These are phyloP conservation scores for Phytophthora constricta DNA, from an alignment of 352 stramenopile species.

Conservation along the genomic window DNA sequence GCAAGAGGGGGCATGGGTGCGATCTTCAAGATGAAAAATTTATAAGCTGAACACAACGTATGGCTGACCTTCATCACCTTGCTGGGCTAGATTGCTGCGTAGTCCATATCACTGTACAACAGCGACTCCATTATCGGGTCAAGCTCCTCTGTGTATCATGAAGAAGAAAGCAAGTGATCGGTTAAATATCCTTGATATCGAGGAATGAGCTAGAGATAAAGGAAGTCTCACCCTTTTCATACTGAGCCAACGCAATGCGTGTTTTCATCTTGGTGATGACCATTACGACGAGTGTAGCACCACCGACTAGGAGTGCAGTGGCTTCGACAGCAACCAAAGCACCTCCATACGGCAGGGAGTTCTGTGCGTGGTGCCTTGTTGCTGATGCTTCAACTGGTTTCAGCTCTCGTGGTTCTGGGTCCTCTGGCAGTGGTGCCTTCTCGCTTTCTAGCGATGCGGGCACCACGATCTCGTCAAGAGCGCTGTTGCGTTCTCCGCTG, in stretches of 20 bases:
- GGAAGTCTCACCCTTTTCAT: slow-evolving; percentile 24
- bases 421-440: neutral
- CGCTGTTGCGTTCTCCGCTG: slow-evolving; percentile 22
- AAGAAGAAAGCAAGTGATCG: neutral
- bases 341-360: slow-evolving; percentile 16
- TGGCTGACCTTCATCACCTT: neutral
- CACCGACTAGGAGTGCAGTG: slow-evolving; percentile 37
- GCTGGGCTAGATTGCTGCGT: slow-evolving; percentile 64
- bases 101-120: slow-evolving; percentile 77
- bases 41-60: neutral
- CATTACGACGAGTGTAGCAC: slow-evolving; percentile 34
- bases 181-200: neutral
- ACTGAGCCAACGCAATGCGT: slow-evolving; percentile 9
- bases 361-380: neutral
- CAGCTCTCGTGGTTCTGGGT: slow-evolving; percentile 11
- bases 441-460: slow-evolving; percentile 19
- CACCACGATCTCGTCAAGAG: slow-evolving; percentile 28
- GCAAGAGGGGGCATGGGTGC: no score
- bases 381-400: slow-evolving; percentile 8
- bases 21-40: slow-evolving; percentile 7
- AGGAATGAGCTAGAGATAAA: neutral
- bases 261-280: slow-evolving; percentile 32
- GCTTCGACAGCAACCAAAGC: slow-evolving; percentile 38
- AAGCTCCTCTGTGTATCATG: slow-evolving; percentile 17
- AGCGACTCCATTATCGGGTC: slow-evolving; percentile 65